Evolutionary conservation across 73 alveolate genomes (phyloP), one percentile per base, ranked within the genome.

Genomic region (Blepharisma stoltei): DNA sequence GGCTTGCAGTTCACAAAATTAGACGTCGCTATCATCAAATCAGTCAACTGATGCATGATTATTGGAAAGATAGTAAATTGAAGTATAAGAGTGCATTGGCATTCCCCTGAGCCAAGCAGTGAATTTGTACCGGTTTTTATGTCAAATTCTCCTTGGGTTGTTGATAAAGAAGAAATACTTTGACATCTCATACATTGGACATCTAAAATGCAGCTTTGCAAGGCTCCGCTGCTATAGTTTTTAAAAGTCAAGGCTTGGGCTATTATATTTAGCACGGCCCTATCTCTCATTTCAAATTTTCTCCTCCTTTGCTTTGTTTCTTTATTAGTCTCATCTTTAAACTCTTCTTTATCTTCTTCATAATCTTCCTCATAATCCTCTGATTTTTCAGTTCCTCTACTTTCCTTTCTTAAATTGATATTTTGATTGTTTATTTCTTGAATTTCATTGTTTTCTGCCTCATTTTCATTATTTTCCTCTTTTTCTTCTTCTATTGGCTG

Each of bases 241-340:
- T 38, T 60, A 25, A 60, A 60, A 60, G 73, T 60, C 5, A 60
- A 25, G 2, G 14, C 46, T 25, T 60, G 14, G 18, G 73, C 73
- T 14, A 60, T 1, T 18, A 60, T 60, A 8, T 18, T 25, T 32
- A 32, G 41, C 46, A 60, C n/a, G 2, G 14, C 46, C 45, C 23
- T 60, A 2, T n/a, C 73, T 14, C 14, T n/a, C 11, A 60, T 60
- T 25, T 18, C 46, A 50, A 50, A 50, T 50, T 50, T 18, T 50
- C 21, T 50, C 4, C 21, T 50, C n/a, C 21, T 18, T 4, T 32
- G 41, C 41, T 32, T 32, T 32, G 41, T 32, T 50, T 50, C 27
- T 18, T 18, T 18, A 60, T 14, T 14, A 14, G 14, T 60, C 5
- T 60, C 73, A 1, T 60, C 49, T 25, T 25, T 60, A 14, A 4